A percentile compares a stretch with the other conserved stretches of the same genome.
Conservation (phyloP, 1,284 basidiomycete genomes). For the Caloboletus inedulis region DNA sequence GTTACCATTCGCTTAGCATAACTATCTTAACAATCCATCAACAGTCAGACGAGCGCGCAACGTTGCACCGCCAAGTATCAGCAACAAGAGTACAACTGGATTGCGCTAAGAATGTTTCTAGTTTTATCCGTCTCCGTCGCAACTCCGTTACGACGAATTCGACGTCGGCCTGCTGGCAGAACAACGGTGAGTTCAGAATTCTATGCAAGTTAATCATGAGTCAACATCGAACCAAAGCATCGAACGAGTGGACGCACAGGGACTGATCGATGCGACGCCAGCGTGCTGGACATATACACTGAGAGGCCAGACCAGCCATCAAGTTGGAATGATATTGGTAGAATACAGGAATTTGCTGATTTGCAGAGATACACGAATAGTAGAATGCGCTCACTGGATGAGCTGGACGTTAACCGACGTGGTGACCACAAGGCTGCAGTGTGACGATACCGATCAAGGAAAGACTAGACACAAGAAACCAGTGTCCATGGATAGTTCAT, state of each 20-base stretch:
- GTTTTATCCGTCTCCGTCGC: conserved; percentile 3
- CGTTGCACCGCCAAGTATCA: not conserved
- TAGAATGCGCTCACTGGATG: conserved; percentile 16
- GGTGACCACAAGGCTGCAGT: conserved; percentile 3
- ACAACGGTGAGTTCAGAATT: conserved; percentile 1
- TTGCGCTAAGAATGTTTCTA: conserved; percentile 11
- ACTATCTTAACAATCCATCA: conserved; percentile 10
- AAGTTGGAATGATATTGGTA: conserved; percentile 3
- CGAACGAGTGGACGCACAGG: conserved; percentile 18
- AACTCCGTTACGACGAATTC: not conserved
- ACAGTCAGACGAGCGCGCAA: conserved; percentile 3
- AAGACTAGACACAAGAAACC: not conserved
- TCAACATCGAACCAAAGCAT: conserved; percentile 1
- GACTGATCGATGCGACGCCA: conserved; percentile 2
- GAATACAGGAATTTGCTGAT: conserved; percentile 19
- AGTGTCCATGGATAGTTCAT: conserved; percentile 16
- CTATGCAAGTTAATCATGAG: conserved; percentile 6
- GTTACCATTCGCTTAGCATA: conserved; percentile 1
- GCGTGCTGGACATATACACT: not conserved
- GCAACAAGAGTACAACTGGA: conserved; percentile 16
- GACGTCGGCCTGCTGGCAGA: not conserved
- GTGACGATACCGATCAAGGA: conserved; percentile 19
- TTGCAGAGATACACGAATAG: conserved; percentile 15
- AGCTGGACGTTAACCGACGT: conserved; percentile 12
- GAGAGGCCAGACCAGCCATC: conserved; percentile 3